phyloP scores from a whole-genome alignment of 2,329 filamentous ascomycete genomes.

The Aaosphaeria arxii region DNA sequence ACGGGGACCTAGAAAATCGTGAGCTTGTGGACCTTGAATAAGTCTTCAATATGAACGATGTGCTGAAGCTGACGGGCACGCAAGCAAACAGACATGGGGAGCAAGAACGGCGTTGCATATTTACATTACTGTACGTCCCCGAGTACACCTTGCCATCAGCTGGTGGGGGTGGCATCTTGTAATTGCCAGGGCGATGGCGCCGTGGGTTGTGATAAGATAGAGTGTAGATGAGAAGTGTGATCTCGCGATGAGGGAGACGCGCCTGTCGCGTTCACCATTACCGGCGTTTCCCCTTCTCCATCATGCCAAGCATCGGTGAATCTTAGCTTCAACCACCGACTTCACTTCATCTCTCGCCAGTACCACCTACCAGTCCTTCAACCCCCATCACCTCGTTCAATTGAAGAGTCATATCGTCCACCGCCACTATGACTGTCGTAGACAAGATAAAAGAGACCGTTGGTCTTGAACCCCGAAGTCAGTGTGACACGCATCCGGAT shows the following conservation, averaged over 20 bases:
- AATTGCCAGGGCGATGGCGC: background rate
- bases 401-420: slow-evolving; percentile 14
- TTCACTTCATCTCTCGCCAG: slow-evolving; percentile 5
- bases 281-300: background rate
- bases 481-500: slow-evolving; percentile 17
- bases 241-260: slow-evolving; percentile 12
- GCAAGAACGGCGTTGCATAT: background rate
- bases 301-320: background rate
- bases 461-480: slow-evolving; percentile 38
- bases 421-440: slow-evolving; percentile 39
- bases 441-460: slow-evolving; percentile 49
- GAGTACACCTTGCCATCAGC: slow-evolving; percentile 55
- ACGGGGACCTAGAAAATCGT: slow-evolving; percentile 71
- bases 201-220: background rate
- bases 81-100: too few relatives aligned
- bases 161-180: slow-evolving; percentile 34
- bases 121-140: slow-evolving; percentile 63
- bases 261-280: slow-evolving; percentile 1
- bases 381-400: slow-evolving; percentile 14
- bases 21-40: slow-evolving; percentile 1
- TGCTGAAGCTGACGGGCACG: too few relatives aligned
- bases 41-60: too few relatives aligned
- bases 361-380: slow-evolving; percentile 11
- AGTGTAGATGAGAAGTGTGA: slow-evolving; percentile 9
- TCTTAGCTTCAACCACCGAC: background rate